Evolutionary conservation across 169 alveolate species (phyloP).

Genomic region (Plasmodium chabaudi): DNA sequence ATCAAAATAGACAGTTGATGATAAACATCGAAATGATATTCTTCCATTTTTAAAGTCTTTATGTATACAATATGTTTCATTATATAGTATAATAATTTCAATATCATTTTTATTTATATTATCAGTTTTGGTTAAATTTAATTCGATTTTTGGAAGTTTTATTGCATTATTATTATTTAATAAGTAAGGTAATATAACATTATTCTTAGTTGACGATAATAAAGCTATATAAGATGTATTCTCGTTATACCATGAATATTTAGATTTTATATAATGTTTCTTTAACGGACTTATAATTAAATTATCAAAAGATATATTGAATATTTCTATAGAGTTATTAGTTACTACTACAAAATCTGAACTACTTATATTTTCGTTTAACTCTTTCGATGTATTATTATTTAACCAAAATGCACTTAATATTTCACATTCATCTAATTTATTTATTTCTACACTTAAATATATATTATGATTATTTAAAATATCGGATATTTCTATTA

Average conservation of each 20-base stretch:
- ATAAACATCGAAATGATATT: slow-evolving; percentile 63
- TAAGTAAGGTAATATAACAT: slow-evolving; percentile 49
- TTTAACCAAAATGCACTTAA: slow-evolving; percentile 47
- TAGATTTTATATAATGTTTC: slow-evolving; percentile 34
- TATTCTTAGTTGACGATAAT: slow-evolving; percentile 34
- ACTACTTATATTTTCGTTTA: slow-evolving; percentile 2
- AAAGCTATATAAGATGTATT: slow-evolving; percentile 61
- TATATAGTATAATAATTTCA: slow-evolving; percentile 37
- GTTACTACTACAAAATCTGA: slow-evolving; percentile 63
- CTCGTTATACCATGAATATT: slow-evolving; percentile 62
- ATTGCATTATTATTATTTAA: slow-evolving; percentile 51
- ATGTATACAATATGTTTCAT: slow-evolving; percentile 69
- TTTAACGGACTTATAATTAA: slow-evolving; percentile 41
- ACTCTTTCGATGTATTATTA: background rate
- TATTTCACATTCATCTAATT: slow-evolving; percentile 54
- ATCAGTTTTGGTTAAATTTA: slow-evolving; percentile 26
- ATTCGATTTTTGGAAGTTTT: slow-evolving; percentile 50
- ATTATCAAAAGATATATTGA: slow-evolving; percentile 47
- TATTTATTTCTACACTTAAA: slow-evolving; percentile 42
- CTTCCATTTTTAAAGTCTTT: slow-evolving; percentile 64
- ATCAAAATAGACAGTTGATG: slow-evolving; percentile 61
- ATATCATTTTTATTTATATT: slow-evolving; percentile 42
- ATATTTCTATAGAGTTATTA: slow-evolving; percentile 33
- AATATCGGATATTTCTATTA: slow-evolving; percentile 48
- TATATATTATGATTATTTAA: slow-evolving; percentile 62